These are phyloP conservation scores for Penicillium lagena DNA, from an alignment of 495 filamentous ascomycete species.

Conservation along the genomic window DNA sequence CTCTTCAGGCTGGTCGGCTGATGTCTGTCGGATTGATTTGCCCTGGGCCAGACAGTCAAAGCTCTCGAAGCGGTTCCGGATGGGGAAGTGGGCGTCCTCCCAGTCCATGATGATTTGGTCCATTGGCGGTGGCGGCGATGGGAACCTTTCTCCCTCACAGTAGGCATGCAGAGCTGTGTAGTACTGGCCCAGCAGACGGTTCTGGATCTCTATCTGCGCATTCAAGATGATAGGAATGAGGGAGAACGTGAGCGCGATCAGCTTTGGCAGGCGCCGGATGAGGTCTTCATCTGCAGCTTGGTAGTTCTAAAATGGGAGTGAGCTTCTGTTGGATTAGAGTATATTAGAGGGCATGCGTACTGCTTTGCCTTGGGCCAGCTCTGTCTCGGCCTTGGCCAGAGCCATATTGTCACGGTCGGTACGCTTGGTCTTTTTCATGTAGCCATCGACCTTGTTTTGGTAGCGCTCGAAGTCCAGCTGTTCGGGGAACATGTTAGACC, in stretches of 20 bases:
- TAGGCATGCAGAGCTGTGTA: constrained; percentile 82
- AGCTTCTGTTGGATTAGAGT: neutral
- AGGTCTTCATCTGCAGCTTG: constrained; percentile 76
- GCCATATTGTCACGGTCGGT: constrained; percentile 72
- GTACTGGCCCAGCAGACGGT: constrained; percentile 71
- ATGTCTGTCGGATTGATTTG: constrained; percentile 63
- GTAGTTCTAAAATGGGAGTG: constrained; percentile 55
- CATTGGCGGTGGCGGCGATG: constrained; percentile 67
- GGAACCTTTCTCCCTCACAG: constrained; percentile 63
- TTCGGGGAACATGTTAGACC: neutral
- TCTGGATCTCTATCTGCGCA: constrained; percentile 74
- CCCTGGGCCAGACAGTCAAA: constrained; percentile 64
- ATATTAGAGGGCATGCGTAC: constrained; percentile 29
- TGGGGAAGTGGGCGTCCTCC: constrained; percentile 56
- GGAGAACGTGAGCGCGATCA: constrained; percentile 69
- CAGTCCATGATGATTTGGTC: constrained; percentile 65
- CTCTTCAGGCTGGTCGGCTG: constrained; percentile 39
- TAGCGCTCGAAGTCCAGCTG: constrained; percentile 78
- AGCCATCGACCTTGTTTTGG: constrained; percentile 64
- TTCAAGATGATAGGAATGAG: constrained; percentile 72
- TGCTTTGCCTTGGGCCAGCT: constrained; percentile 60
- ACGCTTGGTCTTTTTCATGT: constrained; percentile 63
- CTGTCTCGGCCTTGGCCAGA: constrained; percentile 71
- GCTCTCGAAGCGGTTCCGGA: constrained; percentile 67
- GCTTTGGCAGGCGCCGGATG: constrained; percentile 64